phyloP scores from a whole-genome alignment of 805 yeast species.

The Saturnispora hagleri region DNA sequence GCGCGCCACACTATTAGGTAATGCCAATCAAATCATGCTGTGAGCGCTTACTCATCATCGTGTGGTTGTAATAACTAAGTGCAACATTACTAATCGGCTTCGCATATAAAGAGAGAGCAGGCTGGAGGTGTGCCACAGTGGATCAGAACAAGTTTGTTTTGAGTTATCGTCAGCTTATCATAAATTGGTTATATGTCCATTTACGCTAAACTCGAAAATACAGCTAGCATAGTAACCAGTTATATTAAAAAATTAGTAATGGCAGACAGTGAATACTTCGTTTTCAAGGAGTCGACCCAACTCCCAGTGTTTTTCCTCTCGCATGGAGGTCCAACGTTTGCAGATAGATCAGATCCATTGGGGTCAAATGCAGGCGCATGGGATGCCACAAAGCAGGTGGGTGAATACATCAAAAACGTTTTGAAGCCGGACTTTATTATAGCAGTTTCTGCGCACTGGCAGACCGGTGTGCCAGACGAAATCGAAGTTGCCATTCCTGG shows the following conservation, averaged over 20 bases:
- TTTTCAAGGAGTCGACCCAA: constrained; percentile 17
- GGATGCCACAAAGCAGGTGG: constrained; percentile 39
- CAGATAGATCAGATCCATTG: constrained; percentile 41
- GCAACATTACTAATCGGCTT: neutral
- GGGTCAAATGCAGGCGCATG: constrained; percentile 56
- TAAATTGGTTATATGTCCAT: constrained; percentile 14
- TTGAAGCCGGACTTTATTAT: constrained; percentile 59
- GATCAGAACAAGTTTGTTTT: too few relatives aligned
- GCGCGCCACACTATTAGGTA: neutral
- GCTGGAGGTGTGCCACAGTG: neutral
- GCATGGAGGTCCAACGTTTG: constrained; percentile 82
- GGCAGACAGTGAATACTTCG: constrained; percentile 15
- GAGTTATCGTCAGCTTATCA: neutral
- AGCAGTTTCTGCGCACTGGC: constrained; percentile 76
- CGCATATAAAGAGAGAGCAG: neutral
- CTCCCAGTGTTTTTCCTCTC: constrained; percentile 59
- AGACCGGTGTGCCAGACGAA: constrained; percentile 32
- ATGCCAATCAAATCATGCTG: neutral
- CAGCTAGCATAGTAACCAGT: constrained; percentile 1
- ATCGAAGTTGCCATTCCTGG: constrained; percentile 43
- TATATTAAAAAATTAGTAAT: constrained; percentile 10
- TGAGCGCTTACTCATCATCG: neutral
- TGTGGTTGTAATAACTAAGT: neutral
- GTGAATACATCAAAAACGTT: constrained; percentile 37
- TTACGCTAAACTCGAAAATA: constrained; percentile 9